phyloP scores from a whole-genome alignment of 2,329 filamentous ascomycete genomes.

The Curvularia sp. region DNA sequence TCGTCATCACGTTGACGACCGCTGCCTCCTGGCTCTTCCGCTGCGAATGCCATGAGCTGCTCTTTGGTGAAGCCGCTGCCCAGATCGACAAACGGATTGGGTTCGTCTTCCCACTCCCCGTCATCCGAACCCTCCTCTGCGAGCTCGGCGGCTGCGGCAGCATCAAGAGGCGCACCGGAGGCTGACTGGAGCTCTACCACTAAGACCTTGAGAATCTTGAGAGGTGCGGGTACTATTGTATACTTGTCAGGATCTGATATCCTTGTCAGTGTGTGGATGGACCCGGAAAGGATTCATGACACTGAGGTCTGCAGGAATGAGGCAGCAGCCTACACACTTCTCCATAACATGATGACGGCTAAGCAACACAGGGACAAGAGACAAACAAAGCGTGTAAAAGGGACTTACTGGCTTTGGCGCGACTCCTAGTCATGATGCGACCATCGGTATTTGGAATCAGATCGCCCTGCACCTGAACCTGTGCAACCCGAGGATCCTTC shows the following conservation, averaged over 20 bases:
- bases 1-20: slow-evolving; percentile 82
- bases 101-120: slow-evolving; percentile 81
- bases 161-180: slow-evolving; percentile 68
- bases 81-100: slow-evolving; percentile 76
- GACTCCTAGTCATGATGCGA: slow-evolving; percentile 91
- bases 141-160: slow-evolving; percentile 66
- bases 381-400: neutral
- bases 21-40: slow-evolving; percentile 55
- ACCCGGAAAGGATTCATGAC: neutral
- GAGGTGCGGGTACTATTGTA: slow-evolving; percentile 82
- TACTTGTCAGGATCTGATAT: slow-evolving; percentile 80
- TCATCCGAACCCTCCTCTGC: slow-evolving; percentile 73
- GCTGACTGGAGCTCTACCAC: slow-evolving; percentile 89
- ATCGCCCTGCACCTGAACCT: slow-evolving; percentile 89
- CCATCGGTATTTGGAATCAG: slow-evolving; percentile 76
- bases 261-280: slow-evolving; percentile 23
- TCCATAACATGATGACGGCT: slow-evolving; percentile 6
- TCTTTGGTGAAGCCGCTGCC: slow-evolving; percentile 60
- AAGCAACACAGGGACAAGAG: neutral
- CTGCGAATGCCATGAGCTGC: slow-evolving; percentile 81
- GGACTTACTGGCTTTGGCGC: slow-evolving; percentile 77
- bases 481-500: slow-evolving; percentile 78
- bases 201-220: slow-evolving; percentile 96
- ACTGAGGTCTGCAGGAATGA: neutral
- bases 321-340: slow-evolving; percentile 1